Percentiles rank a stretch among this genome's conserved stretches.
phyloP scores from a whole-genome alignment of 495 filamentous ascomycete genomes.

The Podospora comata region DNA sequence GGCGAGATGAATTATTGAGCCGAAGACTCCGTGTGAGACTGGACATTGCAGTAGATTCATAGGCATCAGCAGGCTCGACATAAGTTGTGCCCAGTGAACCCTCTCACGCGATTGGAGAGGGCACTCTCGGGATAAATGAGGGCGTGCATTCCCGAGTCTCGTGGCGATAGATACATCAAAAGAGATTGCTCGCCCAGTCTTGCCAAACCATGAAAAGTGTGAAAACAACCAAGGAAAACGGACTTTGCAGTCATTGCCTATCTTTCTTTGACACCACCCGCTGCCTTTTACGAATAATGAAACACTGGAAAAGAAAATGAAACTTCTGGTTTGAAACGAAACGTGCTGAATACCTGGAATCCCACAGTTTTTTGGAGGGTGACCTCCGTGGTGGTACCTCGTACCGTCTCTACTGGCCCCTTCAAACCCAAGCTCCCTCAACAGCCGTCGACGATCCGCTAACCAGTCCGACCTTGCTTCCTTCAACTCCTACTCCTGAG shows the following conservation, averaged over 20 bases:
- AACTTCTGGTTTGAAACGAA: background rate
- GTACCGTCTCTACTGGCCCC: background rate
- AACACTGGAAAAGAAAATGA: background rate
- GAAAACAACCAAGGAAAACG: background rate
- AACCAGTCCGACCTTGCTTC: too few species aligned
- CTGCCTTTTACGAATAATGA: background rate
- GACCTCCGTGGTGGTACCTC: background rate
- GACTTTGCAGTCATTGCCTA: conserved; percentile 8
- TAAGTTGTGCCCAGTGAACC: too few species aligned
- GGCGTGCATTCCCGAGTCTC: too few species aligned
- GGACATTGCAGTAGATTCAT: too few species aligned
- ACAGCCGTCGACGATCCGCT: too few species aligned
- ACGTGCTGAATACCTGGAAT: background rate
- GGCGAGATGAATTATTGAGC: background rate
- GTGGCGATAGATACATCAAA: too few species aligned
- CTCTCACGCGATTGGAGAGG: too few species aligned
- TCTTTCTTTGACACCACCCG: background rate
- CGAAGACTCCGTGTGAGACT: background rate
- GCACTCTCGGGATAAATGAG: too few species aligned
- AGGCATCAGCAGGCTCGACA: too few species aligned
- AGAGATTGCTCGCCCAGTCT: too few species aligned
- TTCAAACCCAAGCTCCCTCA: background rate
- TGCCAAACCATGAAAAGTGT: too few species aligned
- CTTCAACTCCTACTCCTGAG: too few species aligned
- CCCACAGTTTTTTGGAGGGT: background rate